Evolutionary conservation across 176 grass and related monocot species (phyloP).

Genomic region (Areca catechu): DNA sequence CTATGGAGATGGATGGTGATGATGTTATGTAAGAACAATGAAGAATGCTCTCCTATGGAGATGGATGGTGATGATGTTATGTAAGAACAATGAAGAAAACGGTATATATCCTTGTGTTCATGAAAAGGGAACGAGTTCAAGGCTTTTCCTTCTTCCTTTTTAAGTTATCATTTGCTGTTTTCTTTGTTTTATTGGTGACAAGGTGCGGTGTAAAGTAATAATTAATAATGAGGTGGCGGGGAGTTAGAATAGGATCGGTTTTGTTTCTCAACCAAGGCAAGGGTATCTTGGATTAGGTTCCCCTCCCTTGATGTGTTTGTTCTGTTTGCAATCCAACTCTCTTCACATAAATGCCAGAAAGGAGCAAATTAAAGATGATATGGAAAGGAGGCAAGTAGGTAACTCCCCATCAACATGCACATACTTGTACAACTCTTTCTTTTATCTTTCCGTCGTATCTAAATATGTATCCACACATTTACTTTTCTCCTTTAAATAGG

Average conservation of each 20-base stretch:
- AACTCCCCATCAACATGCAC: not conserved
- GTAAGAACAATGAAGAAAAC: too few relatives aligned
- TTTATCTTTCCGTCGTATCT: conserved; percentile 8
- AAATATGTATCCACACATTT: conserved; percentile 7
- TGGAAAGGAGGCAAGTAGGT: conserved; percentile 4
- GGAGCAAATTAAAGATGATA: conserved; percentile 4
- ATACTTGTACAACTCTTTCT: not conserved
- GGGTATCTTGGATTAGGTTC: conserved; percentile 11
- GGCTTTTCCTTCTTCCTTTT: not conserved
- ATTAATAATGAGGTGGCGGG: not conserved
- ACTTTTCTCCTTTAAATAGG: conserved; percentile 10
- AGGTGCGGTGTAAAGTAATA: not conserved
- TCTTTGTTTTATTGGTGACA: not conserved
- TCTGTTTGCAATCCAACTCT: conserved; percentile 8
- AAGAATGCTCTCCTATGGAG: too few relatives aligned
- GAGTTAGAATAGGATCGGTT: not conserved
- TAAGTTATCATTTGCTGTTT: not conserved
- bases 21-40: too few relatives aligned
- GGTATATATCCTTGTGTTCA: not conserved
- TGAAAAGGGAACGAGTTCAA: not conserved
- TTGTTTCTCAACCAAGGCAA: conserved; percentile 24
- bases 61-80: too few relatives aligned
- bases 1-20: too few relatives aligned
- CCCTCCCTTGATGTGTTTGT: not conserved
- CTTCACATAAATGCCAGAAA: conserved; percentile 10